Evolutionary conservation across 257 asterid species (phyloP), one percentile per base, ranked within the genome.

Genomic region (Nicotiana knightiana): DNA sequence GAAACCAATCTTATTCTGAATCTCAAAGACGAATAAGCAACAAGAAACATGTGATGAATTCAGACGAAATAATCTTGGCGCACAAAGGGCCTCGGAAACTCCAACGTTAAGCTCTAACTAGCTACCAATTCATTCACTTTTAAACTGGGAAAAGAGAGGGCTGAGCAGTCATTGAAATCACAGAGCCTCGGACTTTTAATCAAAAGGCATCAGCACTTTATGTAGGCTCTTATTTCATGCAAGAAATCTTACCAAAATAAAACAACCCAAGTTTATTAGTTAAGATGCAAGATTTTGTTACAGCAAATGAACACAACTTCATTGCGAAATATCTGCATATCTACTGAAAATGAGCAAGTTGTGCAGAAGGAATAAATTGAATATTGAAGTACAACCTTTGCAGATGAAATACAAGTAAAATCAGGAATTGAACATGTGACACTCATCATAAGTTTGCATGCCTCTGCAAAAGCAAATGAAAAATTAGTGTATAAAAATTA

Each of bases 371-470:
- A 51, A 48, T 39, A 17, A 78, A 11, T 76, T 70, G n/a, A 83
- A 76, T 35, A 80, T 77, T 76, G 83, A 61, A 71, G 79, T 48
- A 81, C 76, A 68, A 96, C 99, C 99, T 96, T 96, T 77, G 98
- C 91, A 16, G 97, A 87, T 55, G 98, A 95, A 75, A 94, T 85
- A 87, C 99, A 94, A 58, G 94, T 96, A 86, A 94, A 94, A 81
- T 94, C 98, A 35, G 99, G 99, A 91, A 94, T 88, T n/a, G 99
- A 86, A 90, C 98, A 94, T 81, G 97, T 88, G 85, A 90, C 84
- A 79, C 87, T 90, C 88, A 91, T 94, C 99, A 96, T 91, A 78
- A 91, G 92, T 92, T 87, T 92, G 96, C 98, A 93, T 70, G 94
- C 92, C 88, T 89, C 99, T 96, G 97, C 89, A 82, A 59, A 84